phyloP scores from a whole-genome alignment of 73 alveolate species.

The Tetrahymena malaccensis region DNA sequence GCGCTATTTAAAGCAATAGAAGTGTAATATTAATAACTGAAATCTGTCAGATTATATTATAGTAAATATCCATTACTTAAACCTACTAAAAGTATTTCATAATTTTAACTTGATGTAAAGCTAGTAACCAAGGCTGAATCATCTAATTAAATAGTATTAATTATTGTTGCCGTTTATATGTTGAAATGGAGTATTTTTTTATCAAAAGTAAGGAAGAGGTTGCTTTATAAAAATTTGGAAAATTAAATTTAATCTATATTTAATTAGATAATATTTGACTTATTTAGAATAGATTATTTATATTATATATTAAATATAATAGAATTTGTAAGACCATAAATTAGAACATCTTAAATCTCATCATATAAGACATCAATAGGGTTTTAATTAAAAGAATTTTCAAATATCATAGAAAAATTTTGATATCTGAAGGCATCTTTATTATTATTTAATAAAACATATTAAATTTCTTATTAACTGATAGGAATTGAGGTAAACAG shows the following conservation, averaged over 20 bases:
- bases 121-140: not conserved
- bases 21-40: not conserved
- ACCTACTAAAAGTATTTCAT: not conserved
- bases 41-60: not conserved
- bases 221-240: not conserved
- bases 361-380: not conserved
- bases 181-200: not conserved
- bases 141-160: not conserved
- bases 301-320: not conserved
- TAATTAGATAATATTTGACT: no score
- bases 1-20: no score
- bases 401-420: not conserved
- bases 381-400: not conserved
- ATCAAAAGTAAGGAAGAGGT: not conserved
- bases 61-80: not conserved
- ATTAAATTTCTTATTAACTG: not conserved
- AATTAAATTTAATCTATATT: not conserved
- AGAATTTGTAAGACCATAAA: not conserved
- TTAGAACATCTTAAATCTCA: not conserved
- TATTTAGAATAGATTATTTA: not conserved
- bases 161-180: not conserved
- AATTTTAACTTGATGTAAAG: not conserved
- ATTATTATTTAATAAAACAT: not conserved
- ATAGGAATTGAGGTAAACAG: not conserved
- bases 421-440: not conserved